Base-by-base conservation (phyloP, 768 basidiomycete species). In the Pleurotus tuber-regium region DNA sequence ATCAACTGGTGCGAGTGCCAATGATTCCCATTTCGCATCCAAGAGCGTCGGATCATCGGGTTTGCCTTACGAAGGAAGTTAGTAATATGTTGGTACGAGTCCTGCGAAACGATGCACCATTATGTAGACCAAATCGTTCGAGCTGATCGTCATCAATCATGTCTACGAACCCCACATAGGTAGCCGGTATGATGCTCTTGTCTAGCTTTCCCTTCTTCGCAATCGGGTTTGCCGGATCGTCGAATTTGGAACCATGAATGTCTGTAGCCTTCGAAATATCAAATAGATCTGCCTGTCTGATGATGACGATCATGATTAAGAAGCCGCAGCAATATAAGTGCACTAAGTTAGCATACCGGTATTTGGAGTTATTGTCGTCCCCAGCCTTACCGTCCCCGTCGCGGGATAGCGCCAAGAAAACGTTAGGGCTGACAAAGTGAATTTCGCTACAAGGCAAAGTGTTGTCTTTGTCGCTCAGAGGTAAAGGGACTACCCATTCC, bases 21-120 rank as follows among this genome's bases (percentile, higher is more conserved):
- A 68, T 1, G 79, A 81, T 59, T 87, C 86, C 83, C 84, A 87
- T 66, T 87, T 87, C 0, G 75, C 77, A 54, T 76, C 75, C 43
- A 87, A 76, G n/a, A 84, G 70, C 0, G 75, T 79, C 28, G 68
- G 54, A 54, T 84, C 77, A 49, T 72, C 64, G 3, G 77, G 77
- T 26, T 72, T 65, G 49, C 73, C 80, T 83, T n/a, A n/a, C n/a
- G n/a, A n/a, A n/a, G n/a, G n/a, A n/a, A n/a, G n/a, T n/a, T n/a
- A n/a, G n/a, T n/a, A n/a, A n/a, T n/a, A n/a, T n/a, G n/a, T n/a
- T n/a, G n/a, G n/a, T n/a, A n/a, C n/a, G n/a, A n/a, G 26, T 19
- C 10, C n/a, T 36, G 14, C 36, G 14, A 44, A 46, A 25, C 41
- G 18, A 26, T 24, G 11, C 48, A 78, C 82, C 80, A 55, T 83